phyloP scores from a whole-genome alignment of 2,329 filamentous ascomycete species.

The Pyrenophora tritici-repentis region DNA sequence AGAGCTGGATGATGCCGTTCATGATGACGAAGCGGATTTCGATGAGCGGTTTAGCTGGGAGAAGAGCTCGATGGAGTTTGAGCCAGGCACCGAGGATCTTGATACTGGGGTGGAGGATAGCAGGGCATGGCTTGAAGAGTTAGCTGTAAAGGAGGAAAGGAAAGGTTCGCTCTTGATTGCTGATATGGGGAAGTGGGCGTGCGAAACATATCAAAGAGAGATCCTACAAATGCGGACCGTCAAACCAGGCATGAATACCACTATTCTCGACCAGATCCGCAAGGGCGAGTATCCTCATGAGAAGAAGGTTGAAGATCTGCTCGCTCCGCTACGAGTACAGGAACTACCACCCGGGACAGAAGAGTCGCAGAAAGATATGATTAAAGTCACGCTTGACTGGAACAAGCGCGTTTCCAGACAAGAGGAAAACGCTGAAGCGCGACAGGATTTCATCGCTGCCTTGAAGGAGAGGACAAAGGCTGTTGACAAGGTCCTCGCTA shows the following conservation, averaged over 20 bases:
- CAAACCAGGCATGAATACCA: conserved; percentile 14
- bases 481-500: not conserved
- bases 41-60: not conserved
- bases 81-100: no score
- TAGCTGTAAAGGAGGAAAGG: not conserved
- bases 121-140: not conserved
- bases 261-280: conserved; percentile 20
- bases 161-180: not conserved
- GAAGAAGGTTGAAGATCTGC: conserved; percentile 21
- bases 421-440: not conserved
- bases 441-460: conserved; percentile 10
- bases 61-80: no score
- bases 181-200: not conserved
- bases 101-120: no score
- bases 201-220: not conserved
- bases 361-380: conserved; percentile 23
- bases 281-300: conserved; percentile 17
- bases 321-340: conserved; percentile 17
- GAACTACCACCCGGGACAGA: not conserved
- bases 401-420: conserved; percentile 16
- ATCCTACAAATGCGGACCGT: not conserved
- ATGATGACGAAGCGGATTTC: not conserved
- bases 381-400: conserved; percentile 23
- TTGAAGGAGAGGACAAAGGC: conserved; percentile 13
- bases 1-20: not conserved